These are phyloP conservation scores for Boletus vermiculosoides DNA, from an alignment of 768 basidiomycete genomes.

Conservation along the genomic window DNA sequence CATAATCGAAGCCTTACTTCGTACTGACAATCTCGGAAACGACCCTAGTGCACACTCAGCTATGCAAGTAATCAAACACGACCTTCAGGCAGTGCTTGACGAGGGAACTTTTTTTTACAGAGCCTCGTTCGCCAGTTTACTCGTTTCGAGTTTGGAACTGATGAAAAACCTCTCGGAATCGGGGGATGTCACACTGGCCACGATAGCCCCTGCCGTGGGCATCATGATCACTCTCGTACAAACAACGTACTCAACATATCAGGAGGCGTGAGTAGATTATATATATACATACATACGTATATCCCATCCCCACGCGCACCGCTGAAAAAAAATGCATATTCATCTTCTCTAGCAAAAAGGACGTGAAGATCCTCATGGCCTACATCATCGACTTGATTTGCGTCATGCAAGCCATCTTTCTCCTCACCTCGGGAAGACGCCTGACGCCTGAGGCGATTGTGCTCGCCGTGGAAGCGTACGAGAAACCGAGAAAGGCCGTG, in stretches of 20 bases:
- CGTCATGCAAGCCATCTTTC: conserved; percentile 15
- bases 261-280: conserved; percentile 9
- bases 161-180: neutral
- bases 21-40: neutral
- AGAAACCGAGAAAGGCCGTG: neutral
- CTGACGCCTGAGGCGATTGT: neutral
- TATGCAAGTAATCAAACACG: neutral
- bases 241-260: neutral
- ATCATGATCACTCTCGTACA: neutral
- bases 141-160: neutral
- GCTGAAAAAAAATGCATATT: neutral
- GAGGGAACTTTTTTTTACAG: neutral
- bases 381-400: conserved; percentile 16
- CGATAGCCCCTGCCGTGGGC: neutral
- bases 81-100: neutral
- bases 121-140: neutral
- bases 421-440: neutral
- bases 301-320: neutral
- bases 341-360: conserved; percentile 1
- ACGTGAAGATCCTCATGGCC: conserved; percentile 14
- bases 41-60: neutral
- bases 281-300: no score
- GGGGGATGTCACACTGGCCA: neutral
- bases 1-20: neutral
- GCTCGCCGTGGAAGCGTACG: conserved; percentile 1